Evolutionary conservation across 2,329 filamentous ascomycete genomes (phyloP).

Genomic region (Aspergillus glaucus): DNA sequence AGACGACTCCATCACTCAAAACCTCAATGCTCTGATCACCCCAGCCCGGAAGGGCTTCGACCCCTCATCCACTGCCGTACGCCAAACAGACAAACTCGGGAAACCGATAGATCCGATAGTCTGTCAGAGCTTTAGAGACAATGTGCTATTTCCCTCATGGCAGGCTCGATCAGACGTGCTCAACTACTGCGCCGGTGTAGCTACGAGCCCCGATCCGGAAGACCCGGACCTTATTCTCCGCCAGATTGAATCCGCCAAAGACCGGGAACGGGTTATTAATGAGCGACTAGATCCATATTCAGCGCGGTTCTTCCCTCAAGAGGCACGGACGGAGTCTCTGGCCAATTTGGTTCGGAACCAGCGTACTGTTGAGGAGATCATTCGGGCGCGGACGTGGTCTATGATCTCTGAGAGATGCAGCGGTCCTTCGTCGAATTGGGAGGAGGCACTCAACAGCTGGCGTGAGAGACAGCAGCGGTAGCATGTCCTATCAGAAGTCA

Average conservation of each 20-base stretch:
- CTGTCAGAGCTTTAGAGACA: constrained; percentile 67
- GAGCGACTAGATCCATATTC: constrained; percentile 92
- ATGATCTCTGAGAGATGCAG: constrained; percentile 70
- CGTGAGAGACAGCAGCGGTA: constrained; percentile 32
- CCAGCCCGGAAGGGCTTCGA: constrained; percentile 69
- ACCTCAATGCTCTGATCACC: constrained; percentile 80
- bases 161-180: constrained; percentile 74
- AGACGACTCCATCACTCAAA: constrained; percentile 89
- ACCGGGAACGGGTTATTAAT: constrained; percentile 69
- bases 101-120: constrained; percentile 54
- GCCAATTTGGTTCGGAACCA: constrained; percentile 62
- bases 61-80: constrained; percentile 65
- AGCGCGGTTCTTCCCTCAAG: constrained; percentile 65
- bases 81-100: constrained; percentile 45
- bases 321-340: constrained; percentile 73
- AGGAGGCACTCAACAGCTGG: constrained; percentile 61
- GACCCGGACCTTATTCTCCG: constrained; percentile 70
- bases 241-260: constrained; percentile 62
- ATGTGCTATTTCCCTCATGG: constrained; percentile 84
- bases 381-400: constrained; percentile 75
- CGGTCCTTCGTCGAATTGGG: constrained; percentile 53
- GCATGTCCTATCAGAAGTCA: background rate
- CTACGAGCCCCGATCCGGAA: constrained; percentile 77
- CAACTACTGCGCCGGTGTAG: constrained; percentile 82
- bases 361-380: constrained; percentile 70